Conservation (phyloP, 805 yeast genomes). For the Ogataea salicorniae region DNA sequence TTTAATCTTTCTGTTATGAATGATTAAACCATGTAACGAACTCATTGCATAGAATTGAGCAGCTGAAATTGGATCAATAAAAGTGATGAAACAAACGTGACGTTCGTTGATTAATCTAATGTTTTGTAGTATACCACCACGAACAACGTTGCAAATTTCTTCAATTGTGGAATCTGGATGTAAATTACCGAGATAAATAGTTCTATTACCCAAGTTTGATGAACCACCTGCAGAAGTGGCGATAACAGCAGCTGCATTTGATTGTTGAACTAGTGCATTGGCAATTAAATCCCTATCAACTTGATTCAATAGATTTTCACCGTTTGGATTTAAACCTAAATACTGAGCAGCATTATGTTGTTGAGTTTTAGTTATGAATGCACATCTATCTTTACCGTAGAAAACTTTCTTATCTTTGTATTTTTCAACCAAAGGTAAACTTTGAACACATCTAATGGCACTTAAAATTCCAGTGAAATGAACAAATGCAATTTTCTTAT, state of each 20-base stretch:
- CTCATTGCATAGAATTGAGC: conserved; percentile 96
- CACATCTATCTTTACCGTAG: conserved; percentile 93
- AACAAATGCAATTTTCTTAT: conserved; percentile 83
- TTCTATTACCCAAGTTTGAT: conserved; percentile 85
- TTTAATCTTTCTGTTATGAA: conserved; percentile 80
- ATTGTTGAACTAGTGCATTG: conserved; percentile 80
- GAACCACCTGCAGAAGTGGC: conserved; percentile 95
- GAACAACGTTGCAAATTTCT: conserved; percentile 91
- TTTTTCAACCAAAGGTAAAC: conserved; percentile 60
- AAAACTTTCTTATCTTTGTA: conserved; percentile 76
- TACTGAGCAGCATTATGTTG: conserved; percentile 97
- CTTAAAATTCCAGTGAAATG: conserved; percentile 82
- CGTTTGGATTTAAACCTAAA: conserved; percentile 83
- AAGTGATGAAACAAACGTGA: conserved; percentile 91
- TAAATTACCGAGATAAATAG: conserved; percentile 84
- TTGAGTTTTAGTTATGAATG: conserved; percentile 90
- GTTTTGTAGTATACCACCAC: conserved; percentile 89
- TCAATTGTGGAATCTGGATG: conserved; percentile 86
- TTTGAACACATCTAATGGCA: conserved; percentile 82
- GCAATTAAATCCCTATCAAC: conserved; percentile 57
- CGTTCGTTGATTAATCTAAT: conserved; percentile 77
- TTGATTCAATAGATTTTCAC: conserved; percentile 67
- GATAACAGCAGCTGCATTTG: conserved; percentile 96
- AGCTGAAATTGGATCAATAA: conserved; percentile 94
- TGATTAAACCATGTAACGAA: conserved; percentile 80